A percentile compares a stretch with the other conserved stretches of the same genome.
Evolutionary conservation across 108 stramenopile genomes (phyloP).

Genomic region (Seminavis robusta): DNA sequence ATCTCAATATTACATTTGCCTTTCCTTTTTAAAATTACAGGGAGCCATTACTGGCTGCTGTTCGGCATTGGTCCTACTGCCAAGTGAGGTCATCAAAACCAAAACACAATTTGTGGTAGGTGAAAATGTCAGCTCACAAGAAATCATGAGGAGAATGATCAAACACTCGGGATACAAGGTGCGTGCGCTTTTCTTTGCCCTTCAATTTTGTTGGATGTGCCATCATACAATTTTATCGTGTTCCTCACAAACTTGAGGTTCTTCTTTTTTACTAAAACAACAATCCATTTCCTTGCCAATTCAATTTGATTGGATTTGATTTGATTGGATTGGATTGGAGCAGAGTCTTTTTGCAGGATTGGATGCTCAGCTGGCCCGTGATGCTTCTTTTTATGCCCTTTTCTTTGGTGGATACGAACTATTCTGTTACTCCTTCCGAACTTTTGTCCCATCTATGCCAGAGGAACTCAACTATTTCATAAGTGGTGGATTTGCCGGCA

Average conservation of each 20-base stretch:
- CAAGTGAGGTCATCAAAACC: constrained; percentile 84
- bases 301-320: too few species aligned
- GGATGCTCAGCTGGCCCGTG: constrained; percentile 85
- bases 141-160: constrained; percentile 69
- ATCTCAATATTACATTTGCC: too few species aligned
- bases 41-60: constrained; percentile 83
- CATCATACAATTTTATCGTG: too few species aligned
- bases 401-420: constrained; percentile 85
- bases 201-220: too few species aligned
- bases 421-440: constrained; percentile 74
- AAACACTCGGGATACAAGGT: constrained; percentile 61
- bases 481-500: constrained; percentile 86
- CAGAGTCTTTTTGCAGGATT: constrained; percentile 76
- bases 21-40: too few species aligned
- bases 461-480: constrained; percentile 85
- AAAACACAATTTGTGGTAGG: constrained; percentile 86
- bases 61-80: constrained; percentile 73
- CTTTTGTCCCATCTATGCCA: constrained; percentile 76
- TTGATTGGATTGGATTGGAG: too few species aligned
- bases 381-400: constrained; percentile 80
- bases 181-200: too few species aligned
- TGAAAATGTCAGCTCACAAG: constrained; percentile 39
- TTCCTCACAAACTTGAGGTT: too few species aligned
- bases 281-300: too few species aligned
- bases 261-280: too few species aligned